These are phyloP conservation scores for Pichia sp. DNA, from an alignment of 1,139 yeast species.

Conservation along the genomic window DNA sequence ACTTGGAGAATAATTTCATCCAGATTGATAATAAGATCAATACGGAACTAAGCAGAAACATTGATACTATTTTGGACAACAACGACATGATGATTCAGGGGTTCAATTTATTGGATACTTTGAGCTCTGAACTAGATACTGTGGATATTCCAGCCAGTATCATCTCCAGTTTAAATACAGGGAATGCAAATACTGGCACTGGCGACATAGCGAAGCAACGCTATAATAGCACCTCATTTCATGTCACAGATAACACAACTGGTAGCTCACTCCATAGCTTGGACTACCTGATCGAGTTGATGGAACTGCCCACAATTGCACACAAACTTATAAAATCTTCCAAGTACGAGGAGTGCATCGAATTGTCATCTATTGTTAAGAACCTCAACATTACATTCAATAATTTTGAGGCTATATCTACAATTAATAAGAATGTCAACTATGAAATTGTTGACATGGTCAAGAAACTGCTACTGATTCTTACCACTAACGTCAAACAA, in stretches of 20 bases:
- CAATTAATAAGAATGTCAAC: conserved; percentile 48
- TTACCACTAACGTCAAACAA: conserved; percentile 71
- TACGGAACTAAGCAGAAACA: neutral
- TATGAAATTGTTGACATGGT: conserved; percentile 57
- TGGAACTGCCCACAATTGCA: conserved; percentile 78
- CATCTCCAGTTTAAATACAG: too few relatives aligned
- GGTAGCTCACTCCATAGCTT: conserved; percentile 44
- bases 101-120: conserved; percentile 1
- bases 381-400: conserved; percentile 66
- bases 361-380: conserved; percentile 62
- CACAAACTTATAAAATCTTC: conserved; percentile 81
- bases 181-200: too few relatives aligned
- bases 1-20: conserved; percentile 20
- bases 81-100: conserved; percentile 3
- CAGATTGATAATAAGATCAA: conserved; percentile 4
- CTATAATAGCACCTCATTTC: too few relatives aligned
- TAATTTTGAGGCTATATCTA: conserved; percentile 44
- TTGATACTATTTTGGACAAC: conserved; percentile 14
- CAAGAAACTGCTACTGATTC: conserved; percentile 54
- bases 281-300: conserved; percentile 64
- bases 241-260: conserved; percentile 8
- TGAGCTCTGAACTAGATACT: neutral
- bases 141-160: too few relatives aligned
- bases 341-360: conserved; percentile 83
- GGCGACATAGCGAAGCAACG: too few relatives aligned